Conservation (phyloP, 2,329 filamentous ascomycete genomes). For the Fusarium sp. region DNA sequence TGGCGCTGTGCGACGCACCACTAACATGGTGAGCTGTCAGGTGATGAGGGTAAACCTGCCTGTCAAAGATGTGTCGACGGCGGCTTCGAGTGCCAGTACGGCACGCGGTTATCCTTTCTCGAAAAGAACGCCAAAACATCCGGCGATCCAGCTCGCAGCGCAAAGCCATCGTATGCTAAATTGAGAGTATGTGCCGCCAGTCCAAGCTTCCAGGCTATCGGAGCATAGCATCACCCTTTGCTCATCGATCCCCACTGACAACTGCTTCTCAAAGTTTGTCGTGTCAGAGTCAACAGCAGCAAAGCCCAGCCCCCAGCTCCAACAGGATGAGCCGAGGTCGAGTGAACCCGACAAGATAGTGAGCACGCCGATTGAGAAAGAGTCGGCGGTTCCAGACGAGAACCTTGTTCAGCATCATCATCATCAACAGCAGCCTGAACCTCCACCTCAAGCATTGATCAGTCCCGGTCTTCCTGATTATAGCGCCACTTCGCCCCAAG, state of each 20-base stretch:
- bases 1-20: slow-evolving; percentile 5
- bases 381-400: slow-evolving; percentile 6
- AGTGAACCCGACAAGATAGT: slow-evolving; percentile 14
- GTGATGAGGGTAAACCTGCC: slow-evolving; percentile 66
- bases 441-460: slow-evolving; percentile 21
- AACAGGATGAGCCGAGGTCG: slow-evolving; percentile 10
- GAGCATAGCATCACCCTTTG: not conserved
- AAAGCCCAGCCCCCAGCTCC: slow-evolving; percentile 22
- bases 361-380: slow-evolving; percentile 9
- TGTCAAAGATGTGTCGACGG: slow-evolving; percentile 65
- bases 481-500: slow-evolving; percentile 24
- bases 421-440: slow-evolving; percentile 10
- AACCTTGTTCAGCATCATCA: not conserved
- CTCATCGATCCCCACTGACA: slow-evolving; percentile 11
- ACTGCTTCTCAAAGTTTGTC: slow-evolving; percentile 35
- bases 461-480: slow-evolving; percentile 17
- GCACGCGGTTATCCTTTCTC: slow-evolving; percentile 63
- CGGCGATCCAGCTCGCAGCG: slow-evolving; percentile 21
- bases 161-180: slow-evolving; percentile 43
- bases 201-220: not conserved
- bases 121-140: slow-evolving; percentile 64
- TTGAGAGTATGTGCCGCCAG: slow-evolving; percentile 32
- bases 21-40: slow-evolving; percentile 49
- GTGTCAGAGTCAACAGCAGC: slow-evolving; percentile 35
- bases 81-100: slow-evolving; percentile 65